A percentile compares a stretch with the other conserved stretches of the same genome.
phyloP scores from a whole-genome alignment of 192 early-diverging fungal species.

The Podochytrium sp. region DNA sequence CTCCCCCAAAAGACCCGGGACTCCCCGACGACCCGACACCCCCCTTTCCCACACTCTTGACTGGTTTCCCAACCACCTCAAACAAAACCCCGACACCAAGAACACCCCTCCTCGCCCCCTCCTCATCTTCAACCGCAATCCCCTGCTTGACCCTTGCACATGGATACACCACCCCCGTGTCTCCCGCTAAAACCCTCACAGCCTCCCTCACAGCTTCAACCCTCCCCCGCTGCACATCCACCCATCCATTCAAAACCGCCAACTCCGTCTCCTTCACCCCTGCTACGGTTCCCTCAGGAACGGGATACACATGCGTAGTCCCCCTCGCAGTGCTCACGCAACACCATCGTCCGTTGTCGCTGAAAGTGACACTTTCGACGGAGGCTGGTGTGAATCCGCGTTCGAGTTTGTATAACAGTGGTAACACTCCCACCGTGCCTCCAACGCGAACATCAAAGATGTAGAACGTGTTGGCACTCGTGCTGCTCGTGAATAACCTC shows the following conservation, averaged over 20 bases:
- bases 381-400: constrained; percentile 78
- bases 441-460: constrained; percentile 58
- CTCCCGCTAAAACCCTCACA: not conserved
- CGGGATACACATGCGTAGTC: constrained; percentile 70
- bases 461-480: constrained; percentile 75
- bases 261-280: constrained; percentile 19
- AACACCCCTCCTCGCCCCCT: not conserved
- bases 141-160: constrained; percentile 45
- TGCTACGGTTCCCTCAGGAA: not conserved
- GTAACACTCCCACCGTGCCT: not conserved
- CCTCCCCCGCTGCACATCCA: constrained; percentile 14
- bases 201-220: constrained; percentile 3
- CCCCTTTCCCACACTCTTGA: not conserved
- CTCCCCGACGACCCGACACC: not conserved
- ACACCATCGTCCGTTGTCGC: constrained; percentile 73
- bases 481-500: constrained; percentile 70
- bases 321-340: constrained; percentile 74
- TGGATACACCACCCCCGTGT: constrained; percentile 29
- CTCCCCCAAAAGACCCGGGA: not conserved
- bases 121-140: not conserved
- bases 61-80: not conserved
- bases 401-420: constrained; percentile 68
- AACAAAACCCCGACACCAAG: constrained; percentile 29
- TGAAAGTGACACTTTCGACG: constrained; percentile 70
- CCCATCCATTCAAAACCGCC: constrained; percentile 41